Base-by-base conservation (phyloP, 306 rosid species). In the Corylus heterophylla region DNA sequence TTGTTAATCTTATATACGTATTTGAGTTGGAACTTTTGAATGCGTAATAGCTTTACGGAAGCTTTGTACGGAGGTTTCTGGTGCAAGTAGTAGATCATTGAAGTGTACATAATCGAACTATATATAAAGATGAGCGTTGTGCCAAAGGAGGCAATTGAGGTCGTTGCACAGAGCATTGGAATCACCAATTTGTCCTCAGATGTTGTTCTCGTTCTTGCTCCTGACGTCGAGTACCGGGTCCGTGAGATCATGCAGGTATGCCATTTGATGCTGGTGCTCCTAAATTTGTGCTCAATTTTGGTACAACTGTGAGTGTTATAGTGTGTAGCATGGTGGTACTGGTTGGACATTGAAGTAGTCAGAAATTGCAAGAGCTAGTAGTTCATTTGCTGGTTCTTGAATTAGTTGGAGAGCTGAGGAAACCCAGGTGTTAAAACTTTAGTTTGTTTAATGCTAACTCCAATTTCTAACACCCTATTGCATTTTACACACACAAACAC, bases 241-340 rank as follows among this genome's bases (percentile, higher is more conserved):
- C 97, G 94, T 1, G 98, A 92, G 90, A 89, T 94, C 82, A 91
- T 94, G 97, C 97, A 92, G 97, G 98, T 93, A 70, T 67, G 69
- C 7, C n/a, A 42, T 6, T 17, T n/a, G 42, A 47, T 54, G 14
- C 13, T 61, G 11, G 61, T 4, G 45, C n/a, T 63, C 39, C 12
- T 63, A 35, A 13, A 63, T 73, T 74, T 2, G 16, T 63, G 16
- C 18, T 76, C 12, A 18, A 48, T 12, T 42, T 54, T 51, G 44
- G 69, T 63, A 62, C 45, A 13, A 5, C 42, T 31, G n/a, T 8
- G 51, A 67, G 31, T 17, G 51, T 67, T 67, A n/a, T 9, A 67
- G 51, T 80, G 3, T 31, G 22, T 44, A 54, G 16, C 54, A 14
- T 71, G 39, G 27, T 22, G 1, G 12, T 45, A 13, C 35, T 77